Conservation (phyloP, 768 basidiomycete genomes). For the Gymnopilus dilepis region DNA sequence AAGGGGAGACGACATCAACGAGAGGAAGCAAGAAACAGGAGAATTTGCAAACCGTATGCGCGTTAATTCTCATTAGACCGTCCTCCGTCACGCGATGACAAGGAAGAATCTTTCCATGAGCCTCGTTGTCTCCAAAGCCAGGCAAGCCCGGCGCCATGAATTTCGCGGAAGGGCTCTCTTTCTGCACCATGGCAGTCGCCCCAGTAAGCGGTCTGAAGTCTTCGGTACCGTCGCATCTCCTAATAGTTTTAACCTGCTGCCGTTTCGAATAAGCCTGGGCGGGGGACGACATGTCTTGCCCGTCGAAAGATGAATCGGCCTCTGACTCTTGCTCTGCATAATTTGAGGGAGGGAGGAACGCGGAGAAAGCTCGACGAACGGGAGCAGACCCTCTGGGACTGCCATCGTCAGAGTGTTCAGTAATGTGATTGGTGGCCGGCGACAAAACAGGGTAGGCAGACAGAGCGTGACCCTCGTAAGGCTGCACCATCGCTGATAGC, state of each 20-base stretch:
- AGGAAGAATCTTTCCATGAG: conserved; percentile 90
- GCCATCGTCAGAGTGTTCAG: conserved; percentile 26
- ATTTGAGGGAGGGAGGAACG: conserved; percentile 68
- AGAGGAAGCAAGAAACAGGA: conserved; percentile 7
- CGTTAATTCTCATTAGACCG: conserved; percentile 89
- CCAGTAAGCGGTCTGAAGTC: conserved; percentile 80
- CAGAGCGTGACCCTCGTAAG: conserved; percentile 44
- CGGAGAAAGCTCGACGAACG: conserved; percentile 76
- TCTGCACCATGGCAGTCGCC: conserved; percentile 56
- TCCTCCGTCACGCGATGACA: conserved; percentile 95
- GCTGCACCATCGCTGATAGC: conserved; percentile 64
- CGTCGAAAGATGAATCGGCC: conserved; percentile 59
- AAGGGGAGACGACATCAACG: conserved; percentile 17
- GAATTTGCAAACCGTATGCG: conserved; percentile 67
- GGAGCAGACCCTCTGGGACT: conserved; percentile 51
- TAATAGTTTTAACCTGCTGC: conserved; percentile 77
- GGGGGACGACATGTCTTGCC: conserved; percentile 76
- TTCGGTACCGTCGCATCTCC: conserved; percentile 82
- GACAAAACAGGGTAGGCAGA: conserved; percentile 50
- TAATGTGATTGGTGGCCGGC: conserved; percentile 22
- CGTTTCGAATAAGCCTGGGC: conserved; percentile 82
- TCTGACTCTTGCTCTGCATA: conserved; percentile 54
- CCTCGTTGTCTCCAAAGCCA: conserved; percentile 93
- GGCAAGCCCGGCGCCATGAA: conserved; percentile 68
- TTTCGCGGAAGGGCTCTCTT: conserved; percentile 63